These are phyloP conservation scores for Monoraphidium neglectum DNA, from an alignment of 139 green algal genomes.

Conservation along the genomic window DNA sequence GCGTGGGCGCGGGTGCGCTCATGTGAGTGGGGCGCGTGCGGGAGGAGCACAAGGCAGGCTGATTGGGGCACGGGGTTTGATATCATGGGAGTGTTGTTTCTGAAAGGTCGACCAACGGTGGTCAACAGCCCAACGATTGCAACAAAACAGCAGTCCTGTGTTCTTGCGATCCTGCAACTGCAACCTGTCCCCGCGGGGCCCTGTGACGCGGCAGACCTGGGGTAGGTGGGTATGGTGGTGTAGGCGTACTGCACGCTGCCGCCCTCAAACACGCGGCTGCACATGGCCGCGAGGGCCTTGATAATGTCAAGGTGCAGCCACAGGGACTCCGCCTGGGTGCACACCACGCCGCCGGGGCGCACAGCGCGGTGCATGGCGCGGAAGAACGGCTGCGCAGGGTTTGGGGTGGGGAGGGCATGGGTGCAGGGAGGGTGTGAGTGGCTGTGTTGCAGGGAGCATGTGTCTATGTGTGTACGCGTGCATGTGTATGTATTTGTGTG, in stretches of 20 bases:
- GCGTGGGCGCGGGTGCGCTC: no score
- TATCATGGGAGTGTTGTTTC: no score
- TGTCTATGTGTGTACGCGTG: no score
- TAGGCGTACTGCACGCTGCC: slow-evolving; percentile 92
- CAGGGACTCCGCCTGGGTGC: slow-evolving; percentile 91
- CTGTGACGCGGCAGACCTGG: slow-evolving; percentile 69
- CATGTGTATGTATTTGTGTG: no score
- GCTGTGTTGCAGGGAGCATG: background rate
- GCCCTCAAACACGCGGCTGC: slow-evolving; percentile 78
- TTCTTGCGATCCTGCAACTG: no score
- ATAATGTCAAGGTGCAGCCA: slow-evolving; percentile 98
- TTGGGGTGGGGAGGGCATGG: background rate
- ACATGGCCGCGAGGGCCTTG: slow-evolving; percentile 89
- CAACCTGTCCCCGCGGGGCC: background rate
- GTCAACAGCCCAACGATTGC: no score
- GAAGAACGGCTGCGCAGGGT: slow-evolving; percentile 88
- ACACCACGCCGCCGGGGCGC: slow-evolving; percentile 90
- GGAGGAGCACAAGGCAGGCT: no score
- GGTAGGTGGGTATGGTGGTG: slow-evolving; percentile 98
- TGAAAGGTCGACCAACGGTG: background rate
- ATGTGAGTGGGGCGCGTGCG: no score
- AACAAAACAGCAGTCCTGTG: no score
- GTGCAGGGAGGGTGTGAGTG: background rate
- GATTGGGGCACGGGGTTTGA: no score
- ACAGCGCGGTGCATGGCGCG: slow-evolving; percentile 91